A percentile compares a stretch with the other conserved stretches of the same genome.
These are phyloP conservation scores for Suillus plorans DNA, from an alignment of 768 basidiomycete genomes.

Conservation along the genomic window DNA sequence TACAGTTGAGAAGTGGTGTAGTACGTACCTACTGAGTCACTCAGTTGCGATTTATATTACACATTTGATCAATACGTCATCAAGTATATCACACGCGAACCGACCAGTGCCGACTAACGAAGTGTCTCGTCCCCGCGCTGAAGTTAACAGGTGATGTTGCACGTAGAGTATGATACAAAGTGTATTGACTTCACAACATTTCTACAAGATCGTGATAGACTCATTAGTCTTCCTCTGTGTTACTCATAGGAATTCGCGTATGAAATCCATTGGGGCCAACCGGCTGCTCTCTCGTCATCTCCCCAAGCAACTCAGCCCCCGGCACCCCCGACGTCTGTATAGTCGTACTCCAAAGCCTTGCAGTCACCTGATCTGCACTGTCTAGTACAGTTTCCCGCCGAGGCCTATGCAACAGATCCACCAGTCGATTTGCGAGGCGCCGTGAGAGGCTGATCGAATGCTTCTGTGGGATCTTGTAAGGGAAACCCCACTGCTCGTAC, in stretches of 20 bases:
- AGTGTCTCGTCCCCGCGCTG: too few relatives aligned
- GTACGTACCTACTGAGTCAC: too few relatives aligned
- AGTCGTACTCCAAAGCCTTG: not conserved
- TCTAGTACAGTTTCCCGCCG: not conserved
- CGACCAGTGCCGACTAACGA: too few relatives aligned
- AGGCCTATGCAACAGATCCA: not conserved
- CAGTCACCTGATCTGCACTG: not conserved
- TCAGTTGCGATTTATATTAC: too few relatives aligned
- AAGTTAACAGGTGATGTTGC: too few relatives aligned
- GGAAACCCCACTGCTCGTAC: constrained; percentile 1
- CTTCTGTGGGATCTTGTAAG: not conserved
- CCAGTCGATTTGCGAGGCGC: not conserved
- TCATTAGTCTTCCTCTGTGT: not conserved
- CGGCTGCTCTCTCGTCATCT: not conserved
- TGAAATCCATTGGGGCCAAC: constrained; percentile 1
- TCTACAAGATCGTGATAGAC: not conserved
- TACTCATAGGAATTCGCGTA: not conserved
- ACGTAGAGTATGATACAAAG: too few relatives aligned
- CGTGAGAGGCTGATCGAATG: not conserved
- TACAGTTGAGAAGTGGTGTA: too few relatives aligned
- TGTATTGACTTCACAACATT: too few relatives aligned
- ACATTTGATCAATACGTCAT: too few relatives aligned
- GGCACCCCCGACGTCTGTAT: not conserved
- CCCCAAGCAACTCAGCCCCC: not conserved
- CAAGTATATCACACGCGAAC: too few relatives aligned